Base-by-base conservation (phyloP, 371 early-diverging fungal species). In the Mortierella sp. region DNA sequence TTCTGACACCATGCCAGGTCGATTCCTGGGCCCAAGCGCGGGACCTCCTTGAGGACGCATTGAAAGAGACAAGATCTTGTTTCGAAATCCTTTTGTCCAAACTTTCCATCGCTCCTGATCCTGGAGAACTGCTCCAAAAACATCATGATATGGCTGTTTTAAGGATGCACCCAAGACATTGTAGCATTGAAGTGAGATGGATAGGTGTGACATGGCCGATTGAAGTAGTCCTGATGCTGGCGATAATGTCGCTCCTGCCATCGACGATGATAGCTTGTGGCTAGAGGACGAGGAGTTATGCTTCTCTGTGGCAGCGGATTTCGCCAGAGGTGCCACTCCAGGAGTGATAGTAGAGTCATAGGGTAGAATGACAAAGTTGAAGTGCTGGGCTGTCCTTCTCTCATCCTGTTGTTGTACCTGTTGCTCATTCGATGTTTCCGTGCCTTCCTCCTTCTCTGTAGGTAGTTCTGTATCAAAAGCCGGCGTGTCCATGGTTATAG, bases 1-100 rank as follows among this genome's bases (percentile, higher is more conserved):
- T 46, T 74, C 76, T 16, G 68, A 68, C 16, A 57, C 76, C 50
- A 64, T 56, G 24, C 76, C 76, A 1, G 76, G 76, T 16, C 68
- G 63, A 41, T 57, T 60, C 24, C 76, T 50, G 14, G 68, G 63
- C 17, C 76, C 76, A 12, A 74, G 64, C 2, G 76, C 76, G 13
- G 76, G 76, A 3, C 76, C 76, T 4, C 76, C 76, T 34, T 67
- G 68, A 0, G 76, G 69, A 1, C 68, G 27, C 76, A 74, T 74
- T 24, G 76, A 74, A 1, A 74, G 47, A 16, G 76, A 74, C 28
- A 74, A 29, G 14, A 74, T 53, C 58, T 74, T 74, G 57, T 74
- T 74, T 12, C 76, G 48, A 8, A 74, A 25, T 4, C 64, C 64
- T 24, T 53, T 59, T 21, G 56, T 46, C 76, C 76, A 74, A n/a